These are phyloP conservation scores for Epichloe amarillans DNA, from an alignment of 2,329 filamentous ascomycete species.

Conservation along the genomic window DNA sequence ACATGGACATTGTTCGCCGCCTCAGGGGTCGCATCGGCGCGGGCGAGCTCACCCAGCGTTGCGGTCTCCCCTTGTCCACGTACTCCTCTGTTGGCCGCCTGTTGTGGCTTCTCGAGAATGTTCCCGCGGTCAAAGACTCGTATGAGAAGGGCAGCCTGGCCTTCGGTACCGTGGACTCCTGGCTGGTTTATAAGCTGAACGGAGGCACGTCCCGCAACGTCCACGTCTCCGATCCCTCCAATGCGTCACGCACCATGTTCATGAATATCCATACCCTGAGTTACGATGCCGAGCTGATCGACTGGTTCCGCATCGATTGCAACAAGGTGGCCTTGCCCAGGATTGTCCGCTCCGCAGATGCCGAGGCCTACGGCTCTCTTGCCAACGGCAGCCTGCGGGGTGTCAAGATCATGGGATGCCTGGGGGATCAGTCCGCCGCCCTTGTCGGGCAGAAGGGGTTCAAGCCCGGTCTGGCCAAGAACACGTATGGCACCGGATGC, in stretches of 20 bases:
- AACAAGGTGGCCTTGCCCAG: slow-evolving; percentile 60
- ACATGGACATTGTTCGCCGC: slow-evolving; percentile 57
- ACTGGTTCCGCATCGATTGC: slow-evolving; percentile 61
- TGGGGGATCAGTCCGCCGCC: slow-evolving; percentile 77
- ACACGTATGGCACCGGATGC: slow-evolving; percentile 77
- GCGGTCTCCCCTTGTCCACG: slow-evolving; percentile 67
- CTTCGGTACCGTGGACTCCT: slow-evolving; percentile 71
- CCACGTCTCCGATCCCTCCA: slow-evolving; percentile 66
- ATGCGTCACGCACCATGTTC: slow-evolving; percentile 80
- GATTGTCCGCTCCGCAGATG: slow-evolving; percentile 62
- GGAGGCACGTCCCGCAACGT: slow-evolving; percentile 51
- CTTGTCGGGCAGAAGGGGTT: slow-evolving; percentile 72
- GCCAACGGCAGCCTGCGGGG: slow-evolving; percentile 49
- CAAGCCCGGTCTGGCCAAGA: slow-evolving; percentile 63
- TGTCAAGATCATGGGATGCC: slow-evolving; percentile 58
- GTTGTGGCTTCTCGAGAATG: slow-evolving; percentile 61
- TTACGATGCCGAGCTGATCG: slow-evolving; percentile 59
- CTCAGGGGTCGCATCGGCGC: slow-evolving; percentile 54
- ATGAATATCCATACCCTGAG: slow-evolving; percentile 66
- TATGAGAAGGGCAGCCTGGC: slow-evolving; percentile 60
- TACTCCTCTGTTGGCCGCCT: slow-evolving; percentile 72
- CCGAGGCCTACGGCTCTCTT: slow-evolving; percentile 53
- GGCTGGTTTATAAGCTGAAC: slow-evolving; percentile 70
- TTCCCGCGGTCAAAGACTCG: slow-evolving; percentile 50
- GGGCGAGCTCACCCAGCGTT: slow-evolving; percentile 52